Evolutionary conservation across 2,329 filamentous ascomycete species (phyloP), one percentile per base, ranked within the genome.

Genomic region (Nigrospora sphaerica): DNA sequence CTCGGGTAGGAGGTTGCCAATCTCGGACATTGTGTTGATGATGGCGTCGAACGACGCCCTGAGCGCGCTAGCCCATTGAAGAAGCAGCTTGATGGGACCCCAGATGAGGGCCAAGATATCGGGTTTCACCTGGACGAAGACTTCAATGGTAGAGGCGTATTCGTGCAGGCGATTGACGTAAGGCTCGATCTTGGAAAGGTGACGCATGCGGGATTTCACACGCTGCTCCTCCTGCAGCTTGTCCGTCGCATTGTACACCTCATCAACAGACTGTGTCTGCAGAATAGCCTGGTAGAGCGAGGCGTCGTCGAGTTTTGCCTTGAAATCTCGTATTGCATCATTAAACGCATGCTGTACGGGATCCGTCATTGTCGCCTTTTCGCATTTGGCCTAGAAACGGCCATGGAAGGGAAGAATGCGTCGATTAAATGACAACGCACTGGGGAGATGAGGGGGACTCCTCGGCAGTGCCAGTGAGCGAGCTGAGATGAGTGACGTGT

Each of bases 61-160:
- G 10, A 57, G 42, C n/a, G 28, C 42, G 32, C 49, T 54, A 6
- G 60, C 42, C 53, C 48, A 54, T 46, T 52, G 48, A 2, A 55
- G 50, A 5, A 55, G 51, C 13, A 66, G 48, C 46, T 55, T 57
- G 16, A 66, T 61, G 2, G 64, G 64, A 3, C 65, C 64, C 65
- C 63, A 68, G 7, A 67, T 62, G n/a, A 66, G 46, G 4, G 59
- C 57, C 31, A 68, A 31, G 19, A 67, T 51, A 4, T 65, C 58
- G 1, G 59, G 57, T 34, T 66, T 62, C 1, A 52, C 58, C 49
- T 66, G 59, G 5, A 62, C 52, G 46, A 65, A 63, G 0, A 49
- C 51, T 3, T 63, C 57, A 36, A 67, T 54, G 2, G 51, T 50
- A n/a, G 45, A 47, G 10, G 53, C 40, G 42, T 64, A 67, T 3